A percentile compares a stretch with the other conserved stretches of the same genome.
phyloP scores from a whole-genome alignment of 2,329 filamentous ascomycete genomes.

The Penicillium sp. region DNA sequence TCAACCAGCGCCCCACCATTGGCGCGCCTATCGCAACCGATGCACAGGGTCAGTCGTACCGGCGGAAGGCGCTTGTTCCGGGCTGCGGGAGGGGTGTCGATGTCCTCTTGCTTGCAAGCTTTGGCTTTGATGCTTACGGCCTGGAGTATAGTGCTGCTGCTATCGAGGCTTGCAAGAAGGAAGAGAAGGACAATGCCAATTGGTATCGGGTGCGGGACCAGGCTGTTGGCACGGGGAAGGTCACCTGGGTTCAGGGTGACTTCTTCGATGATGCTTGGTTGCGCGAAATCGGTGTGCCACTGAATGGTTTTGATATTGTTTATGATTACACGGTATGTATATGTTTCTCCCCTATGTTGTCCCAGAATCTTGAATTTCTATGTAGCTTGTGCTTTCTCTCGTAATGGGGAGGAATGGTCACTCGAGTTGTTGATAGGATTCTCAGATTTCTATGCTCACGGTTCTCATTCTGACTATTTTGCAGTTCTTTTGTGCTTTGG shows the following conservation, averaged over 20 bases:
- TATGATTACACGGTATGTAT: slow-evolving; percentile 61
- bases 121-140: slow-evolving; percentile 75
- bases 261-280: slow-evolving; percentile 48
- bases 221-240: slow-evolving; percentile 37
- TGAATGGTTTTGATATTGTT: slow-evolving; percentile 50
- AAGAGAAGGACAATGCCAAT: slow-evolving; percentile 34
- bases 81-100: slow-evolving; percentile 83
- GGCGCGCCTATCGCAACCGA: slow-evolving; percentile 32
- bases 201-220: slow-evolving; percentile 39
- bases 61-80: slow-evolving; percentile 67
- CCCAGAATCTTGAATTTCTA: neutral
- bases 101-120: slow-evolving; percentile 68
- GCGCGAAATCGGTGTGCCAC: slow-evolving; percentile 31
- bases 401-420: neutral
- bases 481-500: slow-evolving; percentile 62
- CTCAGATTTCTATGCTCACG: neutral
- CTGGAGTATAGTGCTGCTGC: slow-evolving; percentile 64
- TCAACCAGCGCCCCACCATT: slow-evolving; percentile 38
- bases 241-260: slow-evolving; percentile 46
- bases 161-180: slow-evolving; percentile 39
- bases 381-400: neutral
- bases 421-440: neutral
- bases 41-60: slow-evolving; percentile 23
- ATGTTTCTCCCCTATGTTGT: neutral
- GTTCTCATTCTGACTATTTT: slow-evolving; percentile 12